Conservation (phyloP, 371 early-diverging fungal genomes). For the Blakeslea trispora region DNA sequence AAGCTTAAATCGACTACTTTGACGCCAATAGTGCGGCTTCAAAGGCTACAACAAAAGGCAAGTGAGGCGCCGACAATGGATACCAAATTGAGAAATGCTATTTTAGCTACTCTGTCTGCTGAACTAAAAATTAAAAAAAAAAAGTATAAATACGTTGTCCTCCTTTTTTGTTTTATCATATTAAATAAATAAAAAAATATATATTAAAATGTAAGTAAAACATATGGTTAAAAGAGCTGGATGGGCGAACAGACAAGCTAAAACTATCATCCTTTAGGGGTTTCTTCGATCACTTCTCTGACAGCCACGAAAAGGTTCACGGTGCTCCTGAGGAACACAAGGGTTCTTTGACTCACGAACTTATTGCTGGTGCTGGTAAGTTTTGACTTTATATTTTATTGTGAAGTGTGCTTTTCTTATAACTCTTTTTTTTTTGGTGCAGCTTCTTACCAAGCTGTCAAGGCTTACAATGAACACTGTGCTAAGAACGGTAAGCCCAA, state of each 20-base stretch:
- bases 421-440: no score
- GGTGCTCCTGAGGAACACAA: slow-evolving; percentile 36
- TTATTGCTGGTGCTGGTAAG: slow-evolving; percentile 56
- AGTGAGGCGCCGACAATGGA: not conserved
- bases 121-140: not conserved
- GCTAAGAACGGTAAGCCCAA: slow-evolving; percentile 47
- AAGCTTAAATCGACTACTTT: not conserved
- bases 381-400: no score
- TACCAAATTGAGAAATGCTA: not conserved
- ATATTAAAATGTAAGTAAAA: slow-evolving; percentile 10
- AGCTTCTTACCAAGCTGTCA: slow-evolving; percentile 48
- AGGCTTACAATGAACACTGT: slow-evolving; percentile 52
- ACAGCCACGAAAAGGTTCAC: slow-evolving; percentile 31
- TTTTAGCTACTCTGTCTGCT: not conserved
- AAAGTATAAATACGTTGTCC: not conserved
- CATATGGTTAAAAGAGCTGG: no score
- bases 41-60: not conserved
- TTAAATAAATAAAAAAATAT: not conserved
- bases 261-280: slow-evolving; percentile 27
- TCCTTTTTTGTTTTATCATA: not conserved
- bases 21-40: not conserved
- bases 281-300: slow-evolving; percentile 34
- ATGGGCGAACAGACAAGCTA: no score
- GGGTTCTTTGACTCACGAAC: slow-evolving; percentile 50
- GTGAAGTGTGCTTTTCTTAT: not conserved